These are phyloP conservation scores for Pleoardoris graminearum DNA, from an alignment of 2,329 filamentous ascomycete genomes.

Conservation along the genomic window DNA sequence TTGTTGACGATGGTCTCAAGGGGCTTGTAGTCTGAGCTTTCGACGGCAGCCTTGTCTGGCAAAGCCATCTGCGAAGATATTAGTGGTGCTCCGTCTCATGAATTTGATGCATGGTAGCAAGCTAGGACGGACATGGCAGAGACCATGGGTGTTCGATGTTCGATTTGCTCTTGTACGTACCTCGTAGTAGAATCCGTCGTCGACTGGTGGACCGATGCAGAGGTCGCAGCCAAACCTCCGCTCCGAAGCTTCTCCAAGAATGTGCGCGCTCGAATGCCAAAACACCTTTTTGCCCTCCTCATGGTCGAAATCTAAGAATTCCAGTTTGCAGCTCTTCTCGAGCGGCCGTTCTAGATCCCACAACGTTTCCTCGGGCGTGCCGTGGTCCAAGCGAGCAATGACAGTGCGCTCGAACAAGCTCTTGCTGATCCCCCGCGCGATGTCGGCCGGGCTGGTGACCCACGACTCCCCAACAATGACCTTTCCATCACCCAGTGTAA, in stretches of 20 bases:
- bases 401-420: constrained; percentile 84
- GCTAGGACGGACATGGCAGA: no score
- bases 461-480: constrained; percentile 76
- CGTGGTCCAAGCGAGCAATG: constrained; percentile 80
- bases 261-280: constrained; percentile 95
- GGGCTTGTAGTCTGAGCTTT: constrained; percentile 78
- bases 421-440: constrained; percentile 80
- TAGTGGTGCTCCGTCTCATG: constrained; percentile 5
- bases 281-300: constrained; percentile 86
- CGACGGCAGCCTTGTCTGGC: constrained; percentile 70
- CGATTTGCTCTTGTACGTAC: constrained; percentile 11
- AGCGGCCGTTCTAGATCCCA: constrained; percentile 94
- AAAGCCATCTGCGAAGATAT: constrained; percentile 67
- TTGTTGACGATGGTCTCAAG: constrained; percentile 78
- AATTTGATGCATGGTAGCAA: not conserved
- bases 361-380: constrained; percentile 70
- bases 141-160: no score
- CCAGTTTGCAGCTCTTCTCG: constrained; percentile 83
- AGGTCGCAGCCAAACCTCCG: constrained; percentile 87
- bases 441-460: constrained; percentile 84
- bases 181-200: constrained; percentile 95
- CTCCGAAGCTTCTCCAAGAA: constrained; percentile 93
- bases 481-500: constrained; percentile 74
- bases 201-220: constrained; percentile 89
- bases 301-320: constrained; percentile 81